phyloP scores from a whole-genome alignment of 1,284 basidiomycete species.

The Pterula multifida region DNA sequence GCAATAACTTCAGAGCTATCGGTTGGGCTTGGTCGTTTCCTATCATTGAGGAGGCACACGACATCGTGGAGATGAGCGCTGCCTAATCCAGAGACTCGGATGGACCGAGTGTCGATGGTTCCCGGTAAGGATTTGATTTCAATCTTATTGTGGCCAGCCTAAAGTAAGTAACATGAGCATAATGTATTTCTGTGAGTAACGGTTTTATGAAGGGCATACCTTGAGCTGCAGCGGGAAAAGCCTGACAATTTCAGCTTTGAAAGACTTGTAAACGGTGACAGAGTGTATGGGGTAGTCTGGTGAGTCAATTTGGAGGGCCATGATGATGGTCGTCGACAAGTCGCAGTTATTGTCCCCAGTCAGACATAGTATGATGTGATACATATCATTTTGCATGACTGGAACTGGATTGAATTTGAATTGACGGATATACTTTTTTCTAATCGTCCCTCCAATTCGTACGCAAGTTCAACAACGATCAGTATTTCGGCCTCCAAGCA shows the following conservation, averaged over 20 bases:
- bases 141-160: constrained; percentile 39
- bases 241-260: constrained; percentile 23
- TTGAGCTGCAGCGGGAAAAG: constrained; percentile 19
- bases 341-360: too few species aligned
- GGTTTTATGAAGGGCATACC: constrained; percentile 12
- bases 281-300: constrained; percentile 19
- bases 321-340: too few species aligned
- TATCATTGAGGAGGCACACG: constrained; percentile 23
- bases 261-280: constrained; percentile 24
- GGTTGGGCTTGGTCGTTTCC: constrained; percentile 11
- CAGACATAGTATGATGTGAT: too few species aligned
- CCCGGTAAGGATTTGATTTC: constrained; percentile 33
- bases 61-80: constrained; percentile 36
- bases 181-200: constrained; percentile 2
- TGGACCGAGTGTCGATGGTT: constrained; percentile 33
- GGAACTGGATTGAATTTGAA: too few species aligned
- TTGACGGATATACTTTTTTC: too few species aligned
- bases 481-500: too few species aligned
- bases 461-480: too few species aligned
- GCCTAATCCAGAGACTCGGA: constrained; percentile 33
- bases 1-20: constrained; percentile 22
- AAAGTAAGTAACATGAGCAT: background rate
- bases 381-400: too few species aligned
- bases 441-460: too few species aligned
- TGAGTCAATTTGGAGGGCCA: background rate